Base-by-base conservation (phyloP, 805 yeast genomes). In the Candida ficus region DNA sequence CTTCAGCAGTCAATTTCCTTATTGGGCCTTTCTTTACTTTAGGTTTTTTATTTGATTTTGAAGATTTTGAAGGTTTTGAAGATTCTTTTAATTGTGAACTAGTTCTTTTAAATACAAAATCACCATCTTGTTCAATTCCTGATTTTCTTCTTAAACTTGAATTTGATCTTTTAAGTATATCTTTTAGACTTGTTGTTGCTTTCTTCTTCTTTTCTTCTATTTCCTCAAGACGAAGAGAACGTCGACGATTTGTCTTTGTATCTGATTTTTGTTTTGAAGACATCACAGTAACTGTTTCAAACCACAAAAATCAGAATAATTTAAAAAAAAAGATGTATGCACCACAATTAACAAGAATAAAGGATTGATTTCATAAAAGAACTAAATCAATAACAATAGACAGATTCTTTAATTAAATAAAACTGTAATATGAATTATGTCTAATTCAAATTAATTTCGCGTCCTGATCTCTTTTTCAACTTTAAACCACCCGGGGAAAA, bases 51-150 rank as follows among this genome's bases (percentile, higher is more conserved):
- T 33, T 37, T 17, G 29, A 17, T 21, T 26, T 22, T 8, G 20
- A 26, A 10, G 21, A 14, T n/a, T 4, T 10, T 5, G 21, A 14
- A 21, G 21, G 17, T 36, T 25, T 10, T 12, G 32, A 21, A 17
- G 30, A 12, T 19, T 32, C 39, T 12, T 34, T 39, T 10, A 37
- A 22, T 33, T 44, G 47, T 11, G 47, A 44, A 4, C 31, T 29
- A 3, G 53, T 35, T 36, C 57, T 44, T 28, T 50, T 53, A 44
- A 50, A 52, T 4, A 44, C 22, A 29, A 53, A 52, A 26, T 47
- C 56, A 20, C 54, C 55, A 45, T 50, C 56, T 19, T 35, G 18
- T 27, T 46, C 46, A 22, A 45, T 39, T 3, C 39, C 52, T 1
- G 45, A 36, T 14, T 33, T 26, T 13, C 43, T 29, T 28, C 37